A percentile compares a stretch with the other conserved stretches of the same genome.
These are phyloP conservation scores for Schizosaccharomyces japonicus DNA, from an alignment of 805 yeast genomes.

Conservation along the genomic window DNA sequence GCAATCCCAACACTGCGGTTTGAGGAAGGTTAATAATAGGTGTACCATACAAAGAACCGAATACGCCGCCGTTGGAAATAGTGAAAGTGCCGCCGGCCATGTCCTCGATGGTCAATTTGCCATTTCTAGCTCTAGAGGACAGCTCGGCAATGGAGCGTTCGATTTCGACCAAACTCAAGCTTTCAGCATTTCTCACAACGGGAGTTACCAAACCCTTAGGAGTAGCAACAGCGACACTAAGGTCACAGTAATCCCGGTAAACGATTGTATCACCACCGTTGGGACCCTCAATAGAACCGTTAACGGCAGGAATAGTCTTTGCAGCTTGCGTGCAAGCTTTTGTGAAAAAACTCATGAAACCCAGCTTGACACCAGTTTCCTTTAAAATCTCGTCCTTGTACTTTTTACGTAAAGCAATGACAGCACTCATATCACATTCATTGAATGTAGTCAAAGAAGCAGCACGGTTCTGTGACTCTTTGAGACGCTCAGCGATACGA, in stretches of 20 bases:
- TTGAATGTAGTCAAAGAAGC: constrained; percentile 94
- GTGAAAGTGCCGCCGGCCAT: constrained; percentile 99
- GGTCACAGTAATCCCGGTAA: constrained; percentile 86
- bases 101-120: constrained; percentile 86
- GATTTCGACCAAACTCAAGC: constrained; percentile 62
- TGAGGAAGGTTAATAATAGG: constrained; percentile 97
- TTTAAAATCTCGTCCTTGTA: constrained; percentile 92
- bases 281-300: constrained; percentile 65
- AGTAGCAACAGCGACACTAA: constrained; percentile 92
- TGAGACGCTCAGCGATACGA: constrained; percentile 94
- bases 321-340: constrained; percentile 82
- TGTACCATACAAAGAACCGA: constrained; percentile 92
- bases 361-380: constrained; percentile 81
- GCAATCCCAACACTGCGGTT: constrained; percentile 92
- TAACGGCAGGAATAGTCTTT: constrained; percentile 83
- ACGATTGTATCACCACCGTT: constrained; percentile 67
- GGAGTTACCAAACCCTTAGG: constrained; percentile 98
- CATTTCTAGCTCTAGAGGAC: constrained; percentile 88
- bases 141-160: constrained; percentile 64
- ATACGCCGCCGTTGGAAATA: constrained; percentile 96
- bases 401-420: constrained; percentile 81
- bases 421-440: constrained; percentile 86
- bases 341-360: constrained; percentile 96
- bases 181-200: constrained; percentile 89
- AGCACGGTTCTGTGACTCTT: constrained; percentile 97